phyloP scores from a whole-genome alignment of 2,329 filamentous ascomycete species.

The Fusarium luffae region DNA sequence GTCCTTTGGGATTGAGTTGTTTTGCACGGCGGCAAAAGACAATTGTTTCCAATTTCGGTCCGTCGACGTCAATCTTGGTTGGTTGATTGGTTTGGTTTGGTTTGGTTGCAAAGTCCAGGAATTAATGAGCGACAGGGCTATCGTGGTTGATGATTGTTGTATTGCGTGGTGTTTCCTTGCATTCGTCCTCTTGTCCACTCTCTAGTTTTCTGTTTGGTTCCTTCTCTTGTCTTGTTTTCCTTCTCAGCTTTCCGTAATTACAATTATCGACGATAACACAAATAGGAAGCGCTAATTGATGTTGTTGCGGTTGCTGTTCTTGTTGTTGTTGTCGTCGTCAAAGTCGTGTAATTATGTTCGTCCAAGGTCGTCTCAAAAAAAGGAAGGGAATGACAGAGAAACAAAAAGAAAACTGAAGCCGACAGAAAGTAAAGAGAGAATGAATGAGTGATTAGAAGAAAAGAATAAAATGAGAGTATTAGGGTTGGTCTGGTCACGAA shows the following conservation, averaged over 20 bases:
- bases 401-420: conserved; percentile 18
- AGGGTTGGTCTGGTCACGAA: conserved; percentile 26
- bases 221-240: conserved; percentile 10
- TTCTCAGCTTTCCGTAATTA: conserved; percentile 18
- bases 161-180: conserved; percentile 29
- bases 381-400: conserved; percentile 5
- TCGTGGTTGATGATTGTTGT: conserved; percentile 26
- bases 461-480: conserved; percentile 33
- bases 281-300: conserved; percentile 33
- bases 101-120: conserved; percentile 1
- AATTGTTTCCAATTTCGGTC: conserved; percentile 22
- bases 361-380: conserved; percentile 30
- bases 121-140: conserved; percentile 33
- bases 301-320: neutral
- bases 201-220: conserved; percentile 3
- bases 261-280: conserved; percentile 44
- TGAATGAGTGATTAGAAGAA: conserved; percentile 24
- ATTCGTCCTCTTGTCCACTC: neutral
- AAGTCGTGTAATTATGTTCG: conserved; percentile 33
- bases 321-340: conserved; percentile 30
- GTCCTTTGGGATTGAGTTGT: neutral
- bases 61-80: conserved; percentile 4
- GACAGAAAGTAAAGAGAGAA: conserved; percentile 8
- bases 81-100: neutral
- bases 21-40: conserved; percentile 7